These are phyloP conservation scores for Margaritispora aquatica DNA, from an alignment of 495 filamentous ascomycete genomes.

Conservation along the genomic window DNA sequence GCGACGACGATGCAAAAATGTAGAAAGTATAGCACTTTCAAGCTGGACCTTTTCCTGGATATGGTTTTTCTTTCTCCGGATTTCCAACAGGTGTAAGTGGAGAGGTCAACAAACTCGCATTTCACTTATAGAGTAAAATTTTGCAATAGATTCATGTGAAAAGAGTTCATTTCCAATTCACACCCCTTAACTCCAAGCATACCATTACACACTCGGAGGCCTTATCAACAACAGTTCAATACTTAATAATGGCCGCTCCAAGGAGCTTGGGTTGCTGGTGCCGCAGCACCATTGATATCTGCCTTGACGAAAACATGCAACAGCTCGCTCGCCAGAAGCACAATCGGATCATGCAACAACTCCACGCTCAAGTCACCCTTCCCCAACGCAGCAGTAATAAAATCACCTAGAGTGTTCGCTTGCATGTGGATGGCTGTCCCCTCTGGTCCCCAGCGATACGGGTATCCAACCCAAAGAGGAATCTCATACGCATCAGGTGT, in stretches of 20 bases:
- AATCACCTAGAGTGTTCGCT: constrained; percentile 1
- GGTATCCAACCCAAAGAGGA: constrained; percentile 14
- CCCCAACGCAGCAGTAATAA: constrained; percentile 10
- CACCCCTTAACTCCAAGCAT: background rate
- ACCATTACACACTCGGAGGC: background rate
- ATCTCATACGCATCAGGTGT: constrained; percentile 2
- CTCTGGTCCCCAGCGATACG: constrained; percentile 19
- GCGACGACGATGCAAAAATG: no score
- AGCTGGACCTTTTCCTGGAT: no score
- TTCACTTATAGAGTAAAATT: no score
- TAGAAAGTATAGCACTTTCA: no score
- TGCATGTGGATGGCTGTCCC: constrained; percentile 14
- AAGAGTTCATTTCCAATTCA: no score
- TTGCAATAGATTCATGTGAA: no score
- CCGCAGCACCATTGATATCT: constrained; percentile 17
- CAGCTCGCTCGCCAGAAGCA: constrained; percentile 7
- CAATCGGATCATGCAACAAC: constrained; percentile 7
- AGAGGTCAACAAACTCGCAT: no score
- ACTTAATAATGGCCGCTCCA: constrained; percentile 16
- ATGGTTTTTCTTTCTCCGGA: no score
- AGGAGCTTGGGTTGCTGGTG: constrained; percentile 9
- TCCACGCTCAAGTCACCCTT: background rate
- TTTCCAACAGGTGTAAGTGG: no score
- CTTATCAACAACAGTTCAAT: background rate
- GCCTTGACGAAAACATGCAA: constrained; percentile 16